Conservation (phyloP, 306 rosid genomes). For the Prunus padus region DNA sequence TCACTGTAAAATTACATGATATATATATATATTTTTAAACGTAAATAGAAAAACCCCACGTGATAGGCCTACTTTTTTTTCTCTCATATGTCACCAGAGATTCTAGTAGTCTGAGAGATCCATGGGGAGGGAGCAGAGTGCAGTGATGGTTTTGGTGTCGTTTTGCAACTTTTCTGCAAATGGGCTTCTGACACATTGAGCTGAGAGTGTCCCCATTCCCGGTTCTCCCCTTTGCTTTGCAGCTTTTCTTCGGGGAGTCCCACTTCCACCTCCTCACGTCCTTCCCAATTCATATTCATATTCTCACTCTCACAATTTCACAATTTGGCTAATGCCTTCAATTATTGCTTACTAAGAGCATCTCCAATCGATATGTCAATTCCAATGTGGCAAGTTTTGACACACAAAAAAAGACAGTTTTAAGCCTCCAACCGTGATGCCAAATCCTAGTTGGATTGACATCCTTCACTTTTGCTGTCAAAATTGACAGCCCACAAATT, state of each 20-base stretch:
- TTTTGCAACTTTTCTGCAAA: constrained; percentile 17
- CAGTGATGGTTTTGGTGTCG: constrained; percentile 19
- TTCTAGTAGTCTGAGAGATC: neutral
- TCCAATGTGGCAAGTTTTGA: too few relatives aligned
- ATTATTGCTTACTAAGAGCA: neutral
- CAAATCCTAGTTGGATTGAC: too few relatives aligned
- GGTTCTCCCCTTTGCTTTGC: neutral
- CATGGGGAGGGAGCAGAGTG: neutral
- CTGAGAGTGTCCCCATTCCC: neutral
- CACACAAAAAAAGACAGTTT: too few relatives aligned
- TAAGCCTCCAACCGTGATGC: too few relatives aligned
- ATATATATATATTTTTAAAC: too few relatives aligned
- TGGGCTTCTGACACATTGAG: constrained; percentile 16
- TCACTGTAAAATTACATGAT: neutral
- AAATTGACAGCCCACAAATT: too few relatives aligned
- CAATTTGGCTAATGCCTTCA: neutral
- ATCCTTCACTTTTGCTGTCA: too few relatives aligned
- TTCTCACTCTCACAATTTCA: neutral
- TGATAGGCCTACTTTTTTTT: constrained; percentile 4
- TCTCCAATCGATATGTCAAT: too few relatives aligned
- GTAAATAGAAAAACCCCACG: neutral
- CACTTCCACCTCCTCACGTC: neutral
- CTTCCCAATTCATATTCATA: too few relatives aligned
- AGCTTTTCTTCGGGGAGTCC: constrained; percentile 11
- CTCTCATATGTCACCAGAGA: constrained; percentile 8